Percentiles rank a stretch among this genome's conserved stretches.
Evolutionary conservation across 768 basidiomycete species (phyloP).

Genomic region (Termitomyces sp.): DNA sequence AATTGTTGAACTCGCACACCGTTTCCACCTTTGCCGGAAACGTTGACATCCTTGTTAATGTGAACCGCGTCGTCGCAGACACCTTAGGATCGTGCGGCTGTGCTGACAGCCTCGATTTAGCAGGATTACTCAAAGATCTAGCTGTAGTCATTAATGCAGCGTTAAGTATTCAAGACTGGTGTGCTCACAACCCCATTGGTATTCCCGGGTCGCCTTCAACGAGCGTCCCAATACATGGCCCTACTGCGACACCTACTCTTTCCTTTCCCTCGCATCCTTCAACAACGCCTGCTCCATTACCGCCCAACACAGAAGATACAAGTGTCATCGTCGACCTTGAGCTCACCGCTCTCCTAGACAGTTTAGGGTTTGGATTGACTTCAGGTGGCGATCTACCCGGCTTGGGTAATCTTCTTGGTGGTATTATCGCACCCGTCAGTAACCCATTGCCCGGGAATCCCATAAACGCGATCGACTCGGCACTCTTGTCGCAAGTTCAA

Average conservation of each 20-base stretch:
- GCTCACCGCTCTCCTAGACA: slow-evolving; percentile 17
- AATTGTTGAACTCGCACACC: slow-evolving; percentile 14
- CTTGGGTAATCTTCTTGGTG: background rate
- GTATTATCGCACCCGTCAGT: background rate
- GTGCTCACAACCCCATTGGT: slow-evolving; percentile 6
- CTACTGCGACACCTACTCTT: background rate
- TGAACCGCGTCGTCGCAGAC: background rate
- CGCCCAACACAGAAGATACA: slow-evolving; percentile 2
- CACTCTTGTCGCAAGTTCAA: slow-evolving; percentile 5
- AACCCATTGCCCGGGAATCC: background rate
- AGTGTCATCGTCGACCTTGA: slow-evolving; percentile 20
- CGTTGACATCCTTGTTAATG: slow-evolving; percentile 8
- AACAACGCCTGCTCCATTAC: background rate
- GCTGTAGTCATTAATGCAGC: slow-evolving; percentile 2
- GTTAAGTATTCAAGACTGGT: slow-evolving; percentile 10
- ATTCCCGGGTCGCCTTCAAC: background rate
- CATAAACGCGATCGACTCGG: background rate
- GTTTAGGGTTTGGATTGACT: slow-evolving; percentile 14
- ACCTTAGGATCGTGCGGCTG: slow-evolving; percentile 8
- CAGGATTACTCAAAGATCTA: slow-evolving; percentile 1
- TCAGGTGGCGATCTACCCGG: background rate
- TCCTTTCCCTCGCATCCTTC: background rate
- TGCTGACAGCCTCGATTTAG: slow-evolving; percentile 1
- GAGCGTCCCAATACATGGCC: background rate
- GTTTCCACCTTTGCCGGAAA: slow-evolving; percentile 12